phyloP scores from a whole-genome alignment of 2,329 filamentous ascomycete species.

The Periconia macrospinosa region DNA sequence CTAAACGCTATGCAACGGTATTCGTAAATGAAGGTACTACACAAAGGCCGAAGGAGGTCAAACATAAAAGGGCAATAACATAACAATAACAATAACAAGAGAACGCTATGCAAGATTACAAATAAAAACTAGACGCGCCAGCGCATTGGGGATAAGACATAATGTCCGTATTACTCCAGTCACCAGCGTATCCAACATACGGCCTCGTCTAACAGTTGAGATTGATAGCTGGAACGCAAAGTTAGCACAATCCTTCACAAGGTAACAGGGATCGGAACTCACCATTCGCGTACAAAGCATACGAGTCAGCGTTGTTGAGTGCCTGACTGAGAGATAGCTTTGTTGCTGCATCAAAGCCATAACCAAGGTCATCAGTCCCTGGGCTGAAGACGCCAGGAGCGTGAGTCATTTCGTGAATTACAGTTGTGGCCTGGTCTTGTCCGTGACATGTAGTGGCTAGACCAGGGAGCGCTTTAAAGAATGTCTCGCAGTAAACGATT shows the following conservation, averaged over 20 bases:
- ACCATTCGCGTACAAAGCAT: slow-evolving; percentile 57
- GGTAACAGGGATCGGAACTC: slow-evolving; percentile 11
- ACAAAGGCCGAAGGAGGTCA: too few relatives aligned
- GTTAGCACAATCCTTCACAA: not conserved
- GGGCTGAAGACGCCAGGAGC: slow-evolving; percentile 54
- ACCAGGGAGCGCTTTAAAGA: slow-evolving; percentile 58
- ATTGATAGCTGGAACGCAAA: slow-evolving; percentile 15
- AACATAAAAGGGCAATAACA: too few relatives aligned
- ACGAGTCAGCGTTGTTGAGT: slow-evolving; percentile 67
- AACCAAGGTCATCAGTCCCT: slow-evolving; percentile 60
- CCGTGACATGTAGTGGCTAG: slow-evolving; percentile 58
- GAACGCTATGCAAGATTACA: not conserved
- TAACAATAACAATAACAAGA: too few relatives aligned
- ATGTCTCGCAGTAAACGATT: slow-evolving; percentile 65
- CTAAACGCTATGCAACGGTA: too few relatives aligned
- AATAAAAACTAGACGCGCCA: not conserved
- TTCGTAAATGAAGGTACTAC: too few relatives aligned
- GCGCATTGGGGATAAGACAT: not conserved
- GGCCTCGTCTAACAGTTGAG: slow-evolving; percentile 22
- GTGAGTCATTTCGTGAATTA: slow-evolving; percentile 68
- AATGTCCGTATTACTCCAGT: not conserved
- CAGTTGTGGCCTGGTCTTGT: slow-evolving; percentile 68
- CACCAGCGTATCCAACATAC: not conserved
- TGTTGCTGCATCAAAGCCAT: slow-evolving; percentile 57
- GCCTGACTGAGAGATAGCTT: slow-evolving; percentile 54